These are phyloP conservation scores for Drechslerella coelobrocha DNA, from an alignment of 2,329 filamentous ascomycete species.

Conservation along the genomic window DNA sequence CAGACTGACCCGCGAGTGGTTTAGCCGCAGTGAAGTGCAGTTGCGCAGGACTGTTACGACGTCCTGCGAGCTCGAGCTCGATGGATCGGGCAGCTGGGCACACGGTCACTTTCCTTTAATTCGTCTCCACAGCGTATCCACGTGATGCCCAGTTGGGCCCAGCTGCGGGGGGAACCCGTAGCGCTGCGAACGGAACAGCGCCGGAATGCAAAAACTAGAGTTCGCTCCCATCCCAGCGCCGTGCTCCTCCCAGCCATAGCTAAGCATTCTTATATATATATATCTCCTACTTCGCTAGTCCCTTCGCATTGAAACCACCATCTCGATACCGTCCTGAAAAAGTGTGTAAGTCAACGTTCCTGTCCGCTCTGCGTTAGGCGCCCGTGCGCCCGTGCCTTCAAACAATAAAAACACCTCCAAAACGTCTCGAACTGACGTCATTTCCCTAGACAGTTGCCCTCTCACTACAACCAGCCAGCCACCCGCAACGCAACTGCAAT, in stretches of 20 bases:
- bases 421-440: slow-evolving; percentile 44
- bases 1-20: too few relatives aligned
- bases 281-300: too few relatives aligned
- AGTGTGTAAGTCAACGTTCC: too few relatives aligned
- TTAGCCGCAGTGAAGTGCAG: too few relatives aligned
- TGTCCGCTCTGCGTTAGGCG: too few relatives aligned
- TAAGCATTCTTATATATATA: too few relatives aligned
- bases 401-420: slow-evolving; percentile 26
- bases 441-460: background rate
- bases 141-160: background rate
- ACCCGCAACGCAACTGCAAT: slow-evolving; percentile 12
- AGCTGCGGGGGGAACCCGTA: slow-evolving; percentile 27
- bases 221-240: background rate
- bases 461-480: background rate
- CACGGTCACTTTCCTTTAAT: slow-evolving; percentile 16
- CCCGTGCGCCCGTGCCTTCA: background rate
- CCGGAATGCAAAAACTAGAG: background rate
- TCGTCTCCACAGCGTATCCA: background rate
- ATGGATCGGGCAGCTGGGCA: slow-evolving; percentile 16
- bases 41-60: too few relatives aligned
- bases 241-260: too few relatives aligned
- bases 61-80: background rate
- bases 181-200: slow-evolving; percentile 45
- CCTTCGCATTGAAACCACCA: too few relatives aligned
- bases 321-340: too few relatives aligned